Conservation (phyloP, 495 filamentous ascomycete species). For the Penicillium pulvis region DNA sequence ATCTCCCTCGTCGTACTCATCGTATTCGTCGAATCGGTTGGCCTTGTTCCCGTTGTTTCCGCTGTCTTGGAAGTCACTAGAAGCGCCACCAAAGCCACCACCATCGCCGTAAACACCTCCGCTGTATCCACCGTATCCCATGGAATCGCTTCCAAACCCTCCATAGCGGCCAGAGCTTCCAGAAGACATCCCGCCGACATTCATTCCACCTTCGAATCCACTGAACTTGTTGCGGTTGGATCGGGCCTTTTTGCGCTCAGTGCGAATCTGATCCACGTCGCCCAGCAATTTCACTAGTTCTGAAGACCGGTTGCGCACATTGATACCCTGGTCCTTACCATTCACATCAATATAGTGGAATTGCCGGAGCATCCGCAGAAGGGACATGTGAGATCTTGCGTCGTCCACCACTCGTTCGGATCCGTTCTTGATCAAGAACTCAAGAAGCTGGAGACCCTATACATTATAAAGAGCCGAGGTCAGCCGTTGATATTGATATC, state of each 20-base stretch:
- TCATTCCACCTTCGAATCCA: constrained; percentile 82
- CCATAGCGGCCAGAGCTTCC: constrained; percentile 68
- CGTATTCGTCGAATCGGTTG: constrained; percentile 94
- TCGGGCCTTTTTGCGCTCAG: constrained; percentile 93
- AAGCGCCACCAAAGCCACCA: constrained; percentile 29
- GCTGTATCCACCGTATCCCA: constrained; percentile 79
- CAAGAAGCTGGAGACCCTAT: constrained; percentile 86
- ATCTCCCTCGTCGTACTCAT: constrained; percentile 87
- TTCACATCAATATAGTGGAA: constrained; percentile 97
- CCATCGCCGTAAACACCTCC: constrained; percentile 85
- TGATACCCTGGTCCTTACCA: constrained; percentile 97
- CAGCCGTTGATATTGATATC: neutral
- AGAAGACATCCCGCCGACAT: constrained; percentile 59
- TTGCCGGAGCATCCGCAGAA: constrained; percentile 97
- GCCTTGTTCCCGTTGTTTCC: constrained; percentile 56
- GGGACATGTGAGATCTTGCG: constrained; percentile 88
- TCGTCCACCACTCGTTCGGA: constrained; percentile 98
- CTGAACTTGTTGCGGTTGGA: constrained; percentile 90
- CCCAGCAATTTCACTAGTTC: constrained; percentile 90
- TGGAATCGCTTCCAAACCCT: constrained; percentile 81
- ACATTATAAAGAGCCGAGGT: constrained; percentile 8
- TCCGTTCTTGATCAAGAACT: constrained; percentile 97
- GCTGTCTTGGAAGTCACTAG: constrained; percentile 63
- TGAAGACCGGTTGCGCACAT: constrained; percentile 94
- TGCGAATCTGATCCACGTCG: constrained; percentile 90